Conservation (phyloP, 2,329 filamentous ascomycete genomes). For the Apiospora malaysiana region DNA sequence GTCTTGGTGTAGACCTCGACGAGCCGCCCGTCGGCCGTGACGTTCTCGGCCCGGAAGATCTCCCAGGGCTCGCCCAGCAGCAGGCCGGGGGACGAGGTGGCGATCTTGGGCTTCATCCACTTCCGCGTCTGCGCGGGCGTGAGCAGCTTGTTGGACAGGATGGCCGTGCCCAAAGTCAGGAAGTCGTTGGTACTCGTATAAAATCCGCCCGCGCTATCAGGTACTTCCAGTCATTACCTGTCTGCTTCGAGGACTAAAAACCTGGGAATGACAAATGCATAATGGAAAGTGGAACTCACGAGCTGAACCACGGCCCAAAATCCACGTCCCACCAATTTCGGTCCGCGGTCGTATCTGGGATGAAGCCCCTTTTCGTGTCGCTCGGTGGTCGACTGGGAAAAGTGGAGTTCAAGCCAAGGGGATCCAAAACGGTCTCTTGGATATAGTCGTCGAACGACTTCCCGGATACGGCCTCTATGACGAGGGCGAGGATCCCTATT, state of each 20-base stretch:
- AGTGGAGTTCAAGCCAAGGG: slow-evolving; percentile 29
- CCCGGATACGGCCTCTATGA: slow-evolving; percentile 24
- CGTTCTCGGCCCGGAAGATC: slow-evolving; percentile 43
- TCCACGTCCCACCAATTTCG: neutral
- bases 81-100: slow-evolving; percentile 44
- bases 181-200: slow-evolving; percentile 51
- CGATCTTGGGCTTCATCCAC: slow-evolving; percentile 49
- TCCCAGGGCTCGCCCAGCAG: slow-evolving; percentile 53
- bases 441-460: slow-evolving; percentile 21
- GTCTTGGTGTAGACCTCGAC: slow-evolving; percentile 40
- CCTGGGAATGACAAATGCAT: neutral
- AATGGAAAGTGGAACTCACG: slow-evolving; percentile 39
- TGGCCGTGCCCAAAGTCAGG: slow-evolving; percentile 48
- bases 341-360: slow-evolving; percentile 33
- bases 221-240: neutral
- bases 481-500: slow-evolving; percentile 31
- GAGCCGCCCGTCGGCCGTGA: slow-evolving; percentile 30
- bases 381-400: neutral
- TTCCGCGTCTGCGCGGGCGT: slow-evolving; percentile 43
- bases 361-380: slow-evolving; percentile 29
- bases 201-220: slow-evolving; percentile 47
- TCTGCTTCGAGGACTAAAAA: too few relatives aligned
- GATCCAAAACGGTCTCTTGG: slow-evolving; percentile 29
- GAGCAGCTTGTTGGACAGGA: slow-evolving; percentile 46
- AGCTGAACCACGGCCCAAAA: slow-evolving; percentile 24